phyloP scores from a whole-genome alignment of 768 basidiomycete genomes.

The Hysterangium stoloniferum region DNA sequence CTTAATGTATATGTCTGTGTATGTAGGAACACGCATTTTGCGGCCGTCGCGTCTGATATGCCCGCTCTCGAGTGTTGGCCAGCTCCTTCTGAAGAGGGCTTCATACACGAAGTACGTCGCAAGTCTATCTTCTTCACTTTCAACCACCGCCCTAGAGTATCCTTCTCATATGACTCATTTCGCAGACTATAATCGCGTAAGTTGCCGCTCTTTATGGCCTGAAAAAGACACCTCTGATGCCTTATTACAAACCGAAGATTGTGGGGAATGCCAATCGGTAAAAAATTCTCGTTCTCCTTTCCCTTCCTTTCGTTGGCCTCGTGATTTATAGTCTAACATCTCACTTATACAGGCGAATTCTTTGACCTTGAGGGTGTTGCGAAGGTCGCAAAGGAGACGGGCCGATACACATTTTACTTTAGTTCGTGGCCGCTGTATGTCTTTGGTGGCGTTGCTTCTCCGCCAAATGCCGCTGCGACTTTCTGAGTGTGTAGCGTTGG shows the following conservation, averaged over 20 bases:
- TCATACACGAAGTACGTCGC: constrained; percentile 2
- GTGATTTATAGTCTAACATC: neutral
- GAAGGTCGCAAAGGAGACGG: constrained; percentile 44
- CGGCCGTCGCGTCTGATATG: constrained; percentile 61
- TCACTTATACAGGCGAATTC: constrained; percentile 43
- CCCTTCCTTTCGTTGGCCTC: neutral
- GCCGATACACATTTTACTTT: constrained; percentile 69
- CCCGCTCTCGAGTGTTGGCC: constrained; percentile 50
- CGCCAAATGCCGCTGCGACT: constrained; percentile 63
- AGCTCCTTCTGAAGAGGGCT: neutral
- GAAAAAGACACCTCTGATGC: neutral
- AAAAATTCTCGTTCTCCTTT: constrained; percentile 11
- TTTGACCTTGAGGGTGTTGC: constrained; percentile 64
- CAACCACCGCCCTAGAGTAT: too few relatives aligned
- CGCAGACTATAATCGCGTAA: constrained; percentile 53
- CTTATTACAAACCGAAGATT: constrained; percentile 29
- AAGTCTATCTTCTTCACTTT: neutral
- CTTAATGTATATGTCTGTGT: neutral
- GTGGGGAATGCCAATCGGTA: constrained; percentile 71
- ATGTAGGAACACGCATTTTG: constrained; percentile 64
- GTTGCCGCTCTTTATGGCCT: constrained; percentile 16
- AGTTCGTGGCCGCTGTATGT: constrained; percentile 69
- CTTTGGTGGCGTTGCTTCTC: constrained; percentile 62
- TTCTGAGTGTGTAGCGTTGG: constrained; percentile 4
- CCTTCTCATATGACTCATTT: neutral